Evolutionary conservation across 2,329 filamentous ascomycete genomes (phyloP).

Genomic region (Fusarium devonianum): DNA sequence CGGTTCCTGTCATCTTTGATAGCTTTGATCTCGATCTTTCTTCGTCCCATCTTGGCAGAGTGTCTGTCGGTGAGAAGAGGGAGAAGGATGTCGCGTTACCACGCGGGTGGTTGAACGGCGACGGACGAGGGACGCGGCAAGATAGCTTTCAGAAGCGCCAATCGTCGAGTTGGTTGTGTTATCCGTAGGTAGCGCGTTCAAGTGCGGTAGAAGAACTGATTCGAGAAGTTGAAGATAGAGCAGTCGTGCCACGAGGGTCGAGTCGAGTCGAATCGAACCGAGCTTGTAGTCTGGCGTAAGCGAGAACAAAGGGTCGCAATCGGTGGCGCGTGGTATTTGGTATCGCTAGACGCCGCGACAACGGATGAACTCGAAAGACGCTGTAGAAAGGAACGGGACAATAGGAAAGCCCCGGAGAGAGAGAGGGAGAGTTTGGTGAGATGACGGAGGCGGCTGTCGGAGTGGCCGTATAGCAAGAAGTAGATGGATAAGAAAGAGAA

Average conservation of each 20-base stretch:
- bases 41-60: constrained; percentile 76
- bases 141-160: constrained; percentile 15
- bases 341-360: constrained; percentile 3
- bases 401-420: constrained; percentile 5
- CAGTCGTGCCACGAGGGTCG: constrained; percentile 17
- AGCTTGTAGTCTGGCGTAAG: constrained; percentile 23
- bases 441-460: constrained; percentile 32
- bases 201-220: constrained; percentile 14
- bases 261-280: constrained; percentile 12
- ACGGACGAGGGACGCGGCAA: constrained; percentile 23
- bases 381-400: constrained; percentile 12
- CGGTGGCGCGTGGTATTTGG: constrained; percentile 15
- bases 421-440: constrained; percentile 17
- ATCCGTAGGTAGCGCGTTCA: constrained; percentile 18
- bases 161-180: constrained; percentile 9
- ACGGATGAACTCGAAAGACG: not conserved
- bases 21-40: constrained; percentile 99
- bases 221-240: not conserved
- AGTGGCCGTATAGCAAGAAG: constrained; percentile 18
- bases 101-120: constrained; percentile 28
- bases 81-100: constrained; percentile 32
- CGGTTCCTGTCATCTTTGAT: constrained; percentile 99
- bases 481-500: constrained; percentile 21
- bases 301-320: constrained; percentile 31
- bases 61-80: constrained; percentile 23